phyloP scores from a whole-genome alignment of 2,329 filamentous ascomycete species.

The Trichoderma guizhouense region DNA sequence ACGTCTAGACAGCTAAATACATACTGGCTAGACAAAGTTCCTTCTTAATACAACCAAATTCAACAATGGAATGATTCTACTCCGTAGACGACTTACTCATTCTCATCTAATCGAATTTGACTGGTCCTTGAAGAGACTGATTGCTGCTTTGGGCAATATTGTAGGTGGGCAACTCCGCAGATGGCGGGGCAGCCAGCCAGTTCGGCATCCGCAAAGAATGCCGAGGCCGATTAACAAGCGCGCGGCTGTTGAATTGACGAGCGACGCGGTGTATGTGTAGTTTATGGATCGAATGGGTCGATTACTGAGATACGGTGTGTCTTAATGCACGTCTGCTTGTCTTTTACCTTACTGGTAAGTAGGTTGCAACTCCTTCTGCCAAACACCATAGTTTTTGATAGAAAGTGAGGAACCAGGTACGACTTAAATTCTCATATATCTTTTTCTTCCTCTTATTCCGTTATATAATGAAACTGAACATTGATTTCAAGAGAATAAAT shows the following conservation, averaged over 20 bases:
- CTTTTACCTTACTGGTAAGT: neutral
- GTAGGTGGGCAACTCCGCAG: neutral
- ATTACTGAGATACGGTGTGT: neutral
- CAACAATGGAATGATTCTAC: neutral
- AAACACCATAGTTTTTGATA: neutral
- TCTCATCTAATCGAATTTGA: neutral
- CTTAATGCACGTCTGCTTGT: neutral
- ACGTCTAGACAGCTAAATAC: neutral
- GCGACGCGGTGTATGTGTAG: neutral
- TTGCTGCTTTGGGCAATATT: neutral
- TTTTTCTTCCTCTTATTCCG: too few relatives aligned
- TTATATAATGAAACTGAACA: too few relatives aligned
- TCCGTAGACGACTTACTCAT: neutral
- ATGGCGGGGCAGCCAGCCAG: neutral
- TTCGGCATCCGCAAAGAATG: neutral
- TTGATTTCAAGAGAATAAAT: too few relatives aligned
- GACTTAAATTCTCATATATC: neutral
- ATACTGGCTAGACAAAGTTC: too few relatives aligned
- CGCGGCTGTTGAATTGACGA: neutral
- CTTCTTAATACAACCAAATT: neutral
- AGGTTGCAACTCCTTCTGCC: neutral
- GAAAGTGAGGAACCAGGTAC: neutral
- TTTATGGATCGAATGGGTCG: neutral
- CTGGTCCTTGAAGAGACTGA: neutral
- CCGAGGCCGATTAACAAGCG: neutral